Percentiles rank a stretch among this genome's conserved stretches.
Conservation (phyloP, 2,329 filamentous ascomycete species). For the Nigrograna mackinnonii region DNA sequence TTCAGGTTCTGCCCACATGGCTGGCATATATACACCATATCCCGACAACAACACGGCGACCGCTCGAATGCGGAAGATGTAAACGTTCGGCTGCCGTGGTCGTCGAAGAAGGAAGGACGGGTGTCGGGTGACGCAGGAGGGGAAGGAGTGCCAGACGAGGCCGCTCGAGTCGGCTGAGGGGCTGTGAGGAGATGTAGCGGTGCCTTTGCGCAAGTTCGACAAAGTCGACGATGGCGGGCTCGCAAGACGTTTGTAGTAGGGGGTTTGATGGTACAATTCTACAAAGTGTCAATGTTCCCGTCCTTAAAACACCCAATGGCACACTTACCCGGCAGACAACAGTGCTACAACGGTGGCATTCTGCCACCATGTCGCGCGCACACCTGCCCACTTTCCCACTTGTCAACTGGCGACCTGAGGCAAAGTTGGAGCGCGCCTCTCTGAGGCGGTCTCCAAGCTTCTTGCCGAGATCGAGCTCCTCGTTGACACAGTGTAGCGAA, state of each 20-base stretch:
- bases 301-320: background rate
- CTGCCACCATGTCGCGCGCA: conserved; percentile 83
- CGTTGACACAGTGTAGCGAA: conserved; percentile 80
- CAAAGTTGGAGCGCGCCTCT: conserved; percentile 18
- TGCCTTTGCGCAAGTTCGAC: conserved; percentile 72
- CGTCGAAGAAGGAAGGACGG: conserved; percentile 19
- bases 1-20: conserved; percentile 77
- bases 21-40: conserved; percentile 81
- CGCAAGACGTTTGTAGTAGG: conserved; percentile 69
- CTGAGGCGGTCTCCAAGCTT: conserved; percentile 49
- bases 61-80: conserved; percentile 54
- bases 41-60: conserved; percentile 61
- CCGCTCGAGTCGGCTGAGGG: conserved; percentile 19
- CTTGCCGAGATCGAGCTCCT: conserved; percentile 58
- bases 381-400: conserved; percentile 76
- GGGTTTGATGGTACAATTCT: conserved; percentile 91
- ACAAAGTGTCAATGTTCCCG: conserved; percentile 14
- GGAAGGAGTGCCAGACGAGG: conserved; percentile 22
- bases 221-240: conserved; percentile 80
- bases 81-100: conserved; percentile 37
- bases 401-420: conserved; percentile 41
- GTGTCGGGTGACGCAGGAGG: conserved; percentile 24
- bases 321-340: conserved; percentile 78
- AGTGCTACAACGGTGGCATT: conserved; percentile 76
- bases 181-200: conserved; percentile 62